Base-by-base conservation (phyloP, 2,329 filamentous ascomycete species). In the Nemania sp. region DNA sequence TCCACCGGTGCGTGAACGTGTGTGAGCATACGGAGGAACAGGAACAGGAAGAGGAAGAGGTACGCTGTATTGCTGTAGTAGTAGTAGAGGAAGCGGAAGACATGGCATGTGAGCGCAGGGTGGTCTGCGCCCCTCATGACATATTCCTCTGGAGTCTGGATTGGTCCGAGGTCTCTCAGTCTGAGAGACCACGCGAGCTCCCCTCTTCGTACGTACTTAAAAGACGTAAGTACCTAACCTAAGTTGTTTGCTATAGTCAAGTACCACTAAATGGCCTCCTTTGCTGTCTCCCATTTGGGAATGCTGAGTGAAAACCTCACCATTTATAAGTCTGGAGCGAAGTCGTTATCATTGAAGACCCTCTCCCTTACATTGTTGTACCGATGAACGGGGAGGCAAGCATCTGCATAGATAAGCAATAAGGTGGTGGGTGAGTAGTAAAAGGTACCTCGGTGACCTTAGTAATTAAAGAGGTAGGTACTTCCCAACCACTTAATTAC, bases 31-130 rank as follows among this genome's bases (percentile, higher is more conserved):
- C 3, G 38, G 18, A 15, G 3, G 38, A 5, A 41, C 13, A 41
- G 5, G 38, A 41, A 35, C 32, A 35, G 10, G 18, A 49, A 38
- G n/a, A n/a, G n/a, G n/a, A n/a, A n/a, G n/a, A n/a, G n/a, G n/a
- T n/a, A n/a, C n/a, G n/a, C n/a, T n/a, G n/a, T n/a, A n/a, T n/a
- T n/a, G n/a, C n/a, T n/a, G n/a, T n/a, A n/a, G n/a, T n/a, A 32
- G 29, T 32, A 32, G 29, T 4, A 32, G 27, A 54, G 55, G 18
- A n/a, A 52, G 38, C 32, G 24, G 26, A 51, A 55, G n/a, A 24
- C 15, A 64, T 13, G 20, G 27, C 57, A 66, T 59, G 54, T 62
- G 54, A 66, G 63, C 45, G 63, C 45, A 67, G 32, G 41, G 35
- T 51, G 22, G 22, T 51, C 47, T 55, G 38, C 47, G 43, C 47